These are phyloP conservation scores for Solanum rostratum DNA, from an alignment of 257 asterid genomes.

Conservation along the genomic window DNA sequence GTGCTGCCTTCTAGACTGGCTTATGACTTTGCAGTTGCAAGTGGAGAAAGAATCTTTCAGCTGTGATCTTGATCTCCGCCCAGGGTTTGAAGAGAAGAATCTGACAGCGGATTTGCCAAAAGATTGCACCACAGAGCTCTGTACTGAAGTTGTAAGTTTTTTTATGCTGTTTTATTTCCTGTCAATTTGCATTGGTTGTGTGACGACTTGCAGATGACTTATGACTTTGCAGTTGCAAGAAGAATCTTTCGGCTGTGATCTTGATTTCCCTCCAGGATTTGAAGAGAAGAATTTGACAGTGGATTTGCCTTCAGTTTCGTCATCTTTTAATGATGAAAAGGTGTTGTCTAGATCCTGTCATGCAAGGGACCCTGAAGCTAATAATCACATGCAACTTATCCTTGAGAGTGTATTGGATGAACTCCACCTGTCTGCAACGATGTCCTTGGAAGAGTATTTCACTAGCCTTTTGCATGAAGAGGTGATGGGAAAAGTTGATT, in stretches of 20 bases:
- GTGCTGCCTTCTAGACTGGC: constrained; percentile 7
- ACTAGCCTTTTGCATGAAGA: constrained; percentile 47
- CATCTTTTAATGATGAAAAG: constrained; percentile 15
- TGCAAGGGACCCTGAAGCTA: constrained; percentile 3
- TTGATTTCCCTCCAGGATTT: constrained; percentile 82
- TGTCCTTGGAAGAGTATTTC: constrained; percentile 33
- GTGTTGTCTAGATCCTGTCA: constrained; percentile 9
- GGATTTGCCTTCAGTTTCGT: constrained; percentile 19
- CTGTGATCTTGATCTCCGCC: constrained; percentile 60
- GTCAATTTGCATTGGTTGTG: constrained; percentile 2
- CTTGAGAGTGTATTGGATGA: constrained; percentile 48
- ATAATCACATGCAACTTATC: constrained; percentile 27
- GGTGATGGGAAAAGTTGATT: constrained; percentile 38
- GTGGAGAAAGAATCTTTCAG: constrained; percentile 32
- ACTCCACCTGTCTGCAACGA: constrained; percentile 58
- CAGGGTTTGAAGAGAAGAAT: constrained; percentile 55
- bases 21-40: constrained; percentile 33
- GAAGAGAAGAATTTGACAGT: constrained; percentile 22
- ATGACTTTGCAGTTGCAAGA: constrained; percentile 35
- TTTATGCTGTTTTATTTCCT: constrained; percentile 2
- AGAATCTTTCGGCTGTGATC: constrained; percentile 37
- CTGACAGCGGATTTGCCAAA: constrained; percentile 18
- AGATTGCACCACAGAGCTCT: constrained; percentile 17
- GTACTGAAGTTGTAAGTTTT: constrained; percentile 37
- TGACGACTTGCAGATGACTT: constrained; percentile 7